Evolutionary conservation across 1,139 yeast genomes (phyloP), one percentile per base, ranked within the genome.

Genomic region (Pichia sp.): DNA sequence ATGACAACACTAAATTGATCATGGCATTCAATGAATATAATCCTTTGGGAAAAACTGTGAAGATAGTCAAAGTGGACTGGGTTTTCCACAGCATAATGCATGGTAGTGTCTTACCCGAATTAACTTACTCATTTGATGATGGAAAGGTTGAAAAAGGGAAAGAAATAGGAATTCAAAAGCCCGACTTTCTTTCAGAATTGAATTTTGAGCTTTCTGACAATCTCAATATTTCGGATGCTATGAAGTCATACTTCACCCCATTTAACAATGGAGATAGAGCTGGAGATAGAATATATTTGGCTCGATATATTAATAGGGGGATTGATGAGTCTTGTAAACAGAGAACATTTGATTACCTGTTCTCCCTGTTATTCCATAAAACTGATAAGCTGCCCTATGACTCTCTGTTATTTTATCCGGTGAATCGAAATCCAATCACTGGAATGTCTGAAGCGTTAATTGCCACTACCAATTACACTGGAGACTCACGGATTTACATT

Each of bases 381-480:
- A 10, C 48, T 24, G 12, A 12, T 20, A 30, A 33, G 14, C 10
- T 46, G 12, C 2, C n/a, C 7, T 29, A 14, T 24, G 24, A 51
- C 6, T 58, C 59, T 57, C 70, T 91, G 41, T 74, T 91, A 12
- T 91, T 87, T 63, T 83, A 83, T 63, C 97, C 98, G 0, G 71
- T 76, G n/a, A 89, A 87, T 1, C 64, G 67, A 46, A 69, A 70
- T 14, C 83, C 83, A 2, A 61, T 89, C 34, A 70, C 78, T 10
- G 81, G 75, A 9, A 77, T 88, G 75, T 71, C 74, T 30, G 75
- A 78, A 16, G 69, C 81, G 46, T 72, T 75, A 14, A 79, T 90
- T 9, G 78, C 91, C 4, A 79, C 89, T 6, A 85, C 97, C 0
- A 89, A 89, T 63, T 91, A 88, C 66, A 80, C 87, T 29, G 97